A percentile compares a stretch with the other conserved stretches of the same genome.
These are phyloP conservation scores for Aphanocladium album DNA, from an alignment of 2,329 filamentous ascomycete genomes.

Conservation along the genomic window DNA sequence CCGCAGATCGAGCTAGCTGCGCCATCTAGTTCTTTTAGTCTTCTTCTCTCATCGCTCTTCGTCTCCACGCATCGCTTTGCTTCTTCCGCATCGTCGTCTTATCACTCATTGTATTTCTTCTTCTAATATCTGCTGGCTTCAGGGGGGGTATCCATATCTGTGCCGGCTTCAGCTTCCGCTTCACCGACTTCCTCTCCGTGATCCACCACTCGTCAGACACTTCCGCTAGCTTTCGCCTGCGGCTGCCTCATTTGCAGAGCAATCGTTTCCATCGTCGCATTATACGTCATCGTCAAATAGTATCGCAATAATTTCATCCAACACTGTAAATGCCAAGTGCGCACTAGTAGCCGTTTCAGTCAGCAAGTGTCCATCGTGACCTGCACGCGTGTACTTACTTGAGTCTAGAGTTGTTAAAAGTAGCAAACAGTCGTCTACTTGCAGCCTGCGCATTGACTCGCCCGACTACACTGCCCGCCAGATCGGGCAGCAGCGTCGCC, in stretches of 20 bases:
- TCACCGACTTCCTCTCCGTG: conserved; percentile 3
- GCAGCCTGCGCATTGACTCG: conserved; percentile 86
- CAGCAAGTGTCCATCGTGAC: conserved; percentile 12
- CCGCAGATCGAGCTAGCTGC: not conserved
- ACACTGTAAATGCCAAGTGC: conserved; percentile 64
- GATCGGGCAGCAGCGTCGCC: conserved; percentile 81
- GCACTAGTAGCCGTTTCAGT: conserved; percentile 38
- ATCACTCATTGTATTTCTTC: not conserved
- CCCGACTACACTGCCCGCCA: conserved; percentile 90
- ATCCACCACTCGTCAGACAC: not conserved
- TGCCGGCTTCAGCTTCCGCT: not conserved
- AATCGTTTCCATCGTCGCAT: not conserved
- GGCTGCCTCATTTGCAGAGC: not conserved
- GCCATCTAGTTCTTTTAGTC: not conserved
- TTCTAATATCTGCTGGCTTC: not conserved
- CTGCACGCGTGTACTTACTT: conserved; percentile 58
- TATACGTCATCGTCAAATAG: conserved; percentile 47
- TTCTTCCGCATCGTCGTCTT: not conserved
- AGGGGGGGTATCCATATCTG: conserved; percentile 1
- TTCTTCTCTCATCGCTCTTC: not conserved
- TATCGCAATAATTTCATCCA: conserved; percentile 65
- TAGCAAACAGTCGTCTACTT: conserved; percentile 81
- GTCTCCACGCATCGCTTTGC: not conserved
- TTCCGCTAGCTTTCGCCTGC: not conserved
- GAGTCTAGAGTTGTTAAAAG: conserved; percentile 82